These are phyloP conservation scores for Globisporangium paroecandrum DNA, from an alignment of 352 stramenopile genomes.

Conservation along the genomic window DNA sequence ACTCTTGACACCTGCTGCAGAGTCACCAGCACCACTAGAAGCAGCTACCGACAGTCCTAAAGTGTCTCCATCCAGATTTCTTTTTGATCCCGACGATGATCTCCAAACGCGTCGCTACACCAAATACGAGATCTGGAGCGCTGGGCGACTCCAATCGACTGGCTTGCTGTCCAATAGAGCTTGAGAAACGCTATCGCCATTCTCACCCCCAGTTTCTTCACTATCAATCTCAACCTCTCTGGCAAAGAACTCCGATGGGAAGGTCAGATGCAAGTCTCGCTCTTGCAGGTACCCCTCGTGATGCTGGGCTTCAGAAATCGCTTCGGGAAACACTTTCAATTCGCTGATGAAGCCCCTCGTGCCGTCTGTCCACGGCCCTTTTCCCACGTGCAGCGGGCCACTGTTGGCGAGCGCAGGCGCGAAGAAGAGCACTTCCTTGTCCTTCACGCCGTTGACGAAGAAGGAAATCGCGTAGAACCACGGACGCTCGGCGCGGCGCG, in stretches of 20 bases:
- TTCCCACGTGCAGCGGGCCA: constrained; percentile 60
- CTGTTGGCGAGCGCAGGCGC: constrained; percentile 47
- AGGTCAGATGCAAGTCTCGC: constrained; percentile 26
- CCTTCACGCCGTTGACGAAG: constrained; percentile 57
- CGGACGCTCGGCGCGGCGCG: neutral
- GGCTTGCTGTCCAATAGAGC: neutral
- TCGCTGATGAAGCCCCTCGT: constrained; percentile 63
- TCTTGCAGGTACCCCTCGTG: constrained; percentile 25
- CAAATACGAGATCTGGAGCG: constrained; percentile 41
- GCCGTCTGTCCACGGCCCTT: constrained; percentile 65
- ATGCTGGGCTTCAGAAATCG: constrained; percentile 31
- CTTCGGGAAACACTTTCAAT: constrained; percentile 37
- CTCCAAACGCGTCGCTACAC: constrained; percentile 22
- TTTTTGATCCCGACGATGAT: neutral
- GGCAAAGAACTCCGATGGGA: neutral
- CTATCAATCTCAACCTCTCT: neutral
- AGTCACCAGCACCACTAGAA: neutral
- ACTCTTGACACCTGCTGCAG: constrained; percentile 7
- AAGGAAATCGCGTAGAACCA: constrained; percentile 52
- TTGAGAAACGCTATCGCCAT: too few relatives aligned
- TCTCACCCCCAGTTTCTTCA: too few relatives aligned
- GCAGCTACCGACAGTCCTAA: neutral
- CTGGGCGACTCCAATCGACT: constrained; percentile 1
- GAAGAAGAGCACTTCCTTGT: constrained; percentile 43
- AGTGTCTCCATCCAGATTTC: neutral